These are phyloP conservation scores for Alternaria dauci DNA, from an alignment of 2,329 filamentous ascomycete genomes.

Conservation along the genomic window DNA sequence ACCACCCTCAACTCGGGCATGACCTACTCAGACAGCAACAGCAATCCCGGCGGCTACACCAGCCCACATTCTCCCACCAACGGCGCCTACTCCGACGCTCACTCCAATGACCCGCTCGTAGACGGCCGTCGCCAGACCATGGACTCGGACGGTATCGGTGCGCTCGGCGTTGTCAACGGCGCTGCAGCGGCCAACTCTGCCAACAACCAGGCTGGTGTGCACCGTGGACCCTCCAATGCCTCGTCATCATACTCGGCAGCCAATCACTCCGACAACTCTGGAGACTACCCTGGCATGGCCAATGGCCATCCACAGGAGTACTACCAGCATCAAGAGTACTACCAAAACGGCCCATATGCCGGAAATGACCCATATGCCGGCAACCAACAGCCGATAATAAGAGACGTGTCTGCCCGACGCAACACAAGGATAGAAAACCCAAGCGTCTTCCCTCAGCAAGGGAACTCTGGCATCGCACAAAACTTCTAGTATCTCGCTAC, in stretches of 20 bases:
- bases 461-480: conserved; percentile 91
- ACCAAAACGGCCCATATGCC: conserved; percentile 64
- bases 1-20: conserved; percentile 84
- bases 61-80: conserved; percentile 69
- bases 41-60: conserved; percentile 62
- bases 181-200: conserved; percentile 65
- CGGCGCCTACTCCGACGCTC: conserved; percentile 70
- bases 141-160: conserved; percentile 83
- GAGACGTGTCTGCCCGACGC: conserved; percentile 88
- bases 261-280: conserved; percentile 72
- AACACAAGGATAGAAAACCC: conserved; percentile 96
- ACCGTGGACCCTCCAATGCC: conserved; percentile 90
- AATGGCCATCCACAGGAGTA: conserved; percentile 59
- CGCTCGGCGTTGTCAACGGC: conserved; percentile 66
- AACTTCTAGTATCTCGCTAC: conserved; percentile 73
- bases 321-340: conserved; percentile 65
- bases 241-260: conserved; percentile 93
- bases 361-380: conserved; percentile 62
- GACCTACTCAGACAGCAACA: conserved; percentile 75
- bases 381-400: conserved; percentile 78
- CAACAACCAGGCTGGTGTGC: conserved; percentile 72
- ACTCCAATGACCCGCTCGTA: conserved; percentile 73
- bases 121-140: conserved; percentile 58
- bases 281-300: conserved; percentile 60
- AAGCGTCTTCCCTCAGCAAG: conserved; percentile 86